Base-by-base conservation (phyloP, 805 yeast species). In the Hyphopichia homilentoma region DNA sequence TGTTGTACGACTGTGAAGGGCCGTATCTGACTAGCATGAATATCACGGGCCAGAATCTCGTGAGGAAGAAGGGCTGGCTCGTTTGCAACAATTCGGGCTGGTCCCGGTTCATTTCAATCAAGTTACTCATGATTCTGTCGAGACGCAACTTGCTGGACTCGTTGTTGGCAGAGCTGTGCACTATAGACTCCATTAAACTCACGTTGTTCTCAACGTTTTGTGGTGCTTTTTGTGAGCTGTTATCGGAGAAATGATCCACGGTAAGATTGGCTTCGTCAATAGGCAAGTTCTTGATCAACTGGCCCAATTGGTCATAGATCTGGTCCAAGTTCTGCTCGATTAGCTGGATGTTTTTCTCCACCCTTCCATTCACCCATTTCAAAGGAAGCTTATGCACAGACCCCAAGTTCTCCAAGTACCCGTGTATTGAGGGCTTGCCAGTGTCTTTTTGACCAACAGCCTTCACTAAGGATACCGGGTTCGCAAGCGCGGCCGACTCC, bases 1-100 rank as follows among this genome's bases (percentile, higher is more conserved):
- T 39, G 34, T 59, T 59, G 17, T 47, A 29, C 2, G 72, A 43
- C 2, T 76, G 50, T 2, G 68, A 47, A 6, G 93, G 87, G 0
- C 84, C 83, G 48, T 73, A 75, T 3, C 69, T 31, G 0, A 68
- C 27, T 1, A 63, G 37, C 1, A 72, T 13, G 0, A 70, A 36
- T 1, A 75, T 38, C 0, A 73, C 35, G 1, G 89, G 85, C 96
- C 95, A 88, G 55, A 78, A 76, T 34, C 85, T 68, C 2, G 65
- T 57, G 2, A 64, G 22, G 12, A 56, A 44, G 1, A 59, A 47
- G 12, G 85, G 85, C 17, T 30, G 34, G 6, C 40, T 36, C 3
- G 44, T 38, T 6, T 18, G n/a, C 2, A 9, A 9, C 8, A 23
- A 6, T 18, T 16, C 21, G 12, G 15, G 12, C 14, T 8, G 12